These are phyloP conservation scores for Apiospora saccharicola DNA, from an alignment of 2,329 filamentous ascomycete genomes.

Conservation along the genomic window DNA sequence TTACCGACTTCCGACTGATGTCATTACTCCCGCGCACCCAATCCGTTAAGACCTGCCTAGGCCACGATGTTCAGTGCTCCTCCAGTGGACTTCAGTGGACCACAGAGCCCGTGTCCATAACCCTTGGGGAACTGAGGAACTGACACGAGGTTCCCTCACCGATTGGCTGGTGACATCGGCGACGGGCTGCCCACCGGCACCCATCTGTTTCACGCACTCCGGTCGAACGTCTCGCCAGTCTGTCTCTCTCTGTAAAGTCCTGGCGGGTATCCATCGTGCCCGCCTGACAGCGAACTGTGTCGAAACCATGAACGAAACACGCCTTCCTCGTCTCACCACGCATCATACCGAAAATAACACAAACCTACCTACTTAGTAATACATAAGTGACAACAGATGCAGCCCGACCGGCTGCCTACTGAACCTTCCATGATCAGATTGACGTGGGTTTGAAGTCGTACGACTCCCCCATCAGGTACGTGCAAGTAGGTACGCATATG, in stretches of 20 bases:
- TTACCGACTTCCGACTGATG: conserved; percentile 5
- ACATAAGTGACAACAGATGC: neutral
- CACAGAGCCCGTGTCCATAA: neutral
- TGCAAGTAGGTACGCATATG: neutral
- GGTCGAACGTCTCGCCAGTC: neutral
- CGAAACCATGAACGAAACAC: conserved; percentile 10
- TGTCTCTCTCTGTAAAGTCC: neutral
- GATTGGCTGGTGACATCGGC: neutral
- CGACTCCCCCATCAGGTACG: neutral
- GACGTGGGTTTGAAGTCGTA: neutral
- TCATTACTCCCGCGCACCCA: neutral
- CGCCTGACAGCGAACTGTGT: conserved; percentile 3
- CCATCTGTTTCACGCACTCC: neutral
- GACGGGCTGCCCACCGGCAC: neutral
- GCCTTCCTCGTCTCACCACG: neutral
- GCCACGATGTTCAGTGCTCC: neutral
- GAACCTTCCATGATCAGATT: conserved; percentile 7
- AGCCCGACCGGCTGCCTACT: neutral
- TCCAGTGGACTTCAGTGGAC: neutral
- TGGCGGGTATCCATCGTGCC: neutral
- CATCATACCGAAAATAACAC: conserved; percentile 5
- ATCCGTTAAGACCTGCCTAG: neutral
- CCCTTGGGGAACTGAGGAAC: neutral
- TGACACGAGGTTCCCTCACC: neutral
- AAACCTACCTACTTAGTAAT: conserved; percentile 4